A percentile compares a stretch with the other conserved stretches of the same genome.
phyloP scores from a whole-genome alignment of 164 flowering plant species.

The Nymphaea colorata region DNA sequence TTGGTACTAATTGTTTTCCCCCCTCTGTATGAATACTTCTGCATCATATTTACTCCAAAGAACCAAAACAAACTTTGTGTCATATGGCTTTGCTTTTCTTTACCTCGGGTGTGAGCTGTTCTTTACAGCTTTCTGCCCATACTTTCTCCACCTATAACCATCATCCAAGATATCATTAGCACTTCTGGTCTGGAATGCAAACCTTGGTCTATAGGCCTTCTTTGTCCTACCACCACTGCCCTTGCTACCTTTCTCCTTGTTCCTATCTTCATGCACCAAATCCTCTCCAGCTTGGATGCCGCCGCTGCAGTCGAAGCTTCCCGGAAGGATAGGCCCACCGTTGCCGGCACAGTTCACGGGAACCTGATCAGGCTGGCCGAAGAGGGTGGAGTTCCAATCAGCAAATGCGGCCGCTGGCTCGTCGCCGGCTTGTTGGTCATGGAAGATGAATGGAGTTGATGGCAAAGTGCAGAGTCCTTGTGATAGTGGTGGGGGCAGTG shows the following conservation, averaged over 20 bases:
- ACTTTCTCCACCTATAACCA: conserved; percentile 73
- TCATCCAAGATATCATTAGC: conserved; percentile 62
- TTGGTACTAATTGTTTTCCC: too few species aligned
- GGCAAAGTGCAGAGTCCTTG: background rate
- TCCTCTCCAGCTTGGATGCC: background rate
- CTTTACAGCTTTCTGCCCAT: conserved; percentile 76
- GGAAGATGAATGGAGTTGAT: background rate
- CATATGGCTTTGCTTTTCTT: too few species aligned
- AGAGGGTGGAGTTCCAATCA: background rate
- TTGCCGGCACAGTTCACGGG: background rate
- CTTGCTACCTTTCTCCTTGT: conserved; percentile 10
- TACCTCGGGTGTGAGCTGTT: conserved; percentile 63
- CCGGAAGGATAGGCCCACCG: background rate
- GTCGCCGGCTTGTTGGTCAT: background rate
- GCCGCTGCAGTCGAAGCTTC: background rate
- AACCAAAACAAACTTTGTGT: too few species aligned
- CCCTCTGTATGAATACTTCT: too few species aligned
- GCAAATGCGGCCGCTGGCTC: background rate
- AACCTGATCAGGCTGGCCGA: background rate
- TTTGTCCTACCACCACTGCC: conserved; percentile 7
- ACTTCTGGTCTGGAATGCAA: conserved; percentile 59
- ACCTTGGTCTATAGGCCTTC: conserved; percentile 40
- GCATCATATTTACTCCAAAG: too few species aligned
- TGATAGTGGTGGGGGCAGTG: background rate
- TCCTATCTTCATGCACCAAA: background rate